Base-by-base conservation (phyloP, 805 yeast genomes). In the Ogataea henricii region DNA sequence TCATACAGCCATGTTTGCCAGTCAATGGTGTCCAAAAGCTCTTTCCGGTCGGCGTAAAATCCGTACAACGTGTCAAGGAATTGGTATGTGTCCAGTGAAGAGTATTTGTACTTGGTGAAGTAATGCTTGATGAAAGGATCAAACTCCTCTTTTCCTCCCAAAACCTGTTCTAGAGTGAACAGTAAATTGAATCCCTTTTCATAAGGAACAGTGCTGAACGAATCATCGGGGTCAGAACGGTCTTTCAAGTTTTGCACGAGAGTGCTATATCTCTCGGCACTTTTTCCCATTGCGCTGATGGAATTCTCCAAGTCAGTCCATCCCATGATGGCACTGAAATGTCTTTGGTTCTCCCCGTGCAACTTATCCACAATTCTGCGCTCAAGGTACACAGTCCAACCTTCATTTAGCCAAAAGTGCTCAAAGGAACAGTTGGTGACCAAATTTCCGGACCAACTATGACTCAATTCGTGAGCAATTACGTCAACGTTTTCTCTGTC, bases 361-460 rank as follows among this genome's bases (percentile, higher is more conserved):
- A 89, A 65, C 13, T 74, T 78, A 14, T 87, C 96, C 23, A 82
- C 71, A 49, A 90, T 89, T 59, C 96, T 74, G 64, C 97, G 79
- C 68, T 90, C 97, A 30, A 90, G 68, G 65, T 90, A 90, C 33
- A 90, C 96, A 5, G 96, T 89, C 96, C 96, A 90, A 30, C 97
- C 97, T 71, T 90, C 97, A 65, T 90, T 90, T 56, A 90, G 77
- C 94, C 96, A 90, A 66, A 90, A 89, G 69, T 89, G 96, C 62
- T 88, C 91, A 94, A 96, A 90, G 0, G 94, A 85, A 59, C 85
- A 81, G 66, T 89, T 90, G 23, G 96, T 90, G 35, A 90, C 96
- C 55, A 89, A 76, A 62, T 90, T 90, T 37, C 97, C 97, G 1
- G 89, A 79, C 95, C 96, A 90, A 34, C 95, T 85, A 66, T 90